phyloP scores from a whole-genome alignment of 257 asterid species.

The Solanum peruvianum region DNA sequence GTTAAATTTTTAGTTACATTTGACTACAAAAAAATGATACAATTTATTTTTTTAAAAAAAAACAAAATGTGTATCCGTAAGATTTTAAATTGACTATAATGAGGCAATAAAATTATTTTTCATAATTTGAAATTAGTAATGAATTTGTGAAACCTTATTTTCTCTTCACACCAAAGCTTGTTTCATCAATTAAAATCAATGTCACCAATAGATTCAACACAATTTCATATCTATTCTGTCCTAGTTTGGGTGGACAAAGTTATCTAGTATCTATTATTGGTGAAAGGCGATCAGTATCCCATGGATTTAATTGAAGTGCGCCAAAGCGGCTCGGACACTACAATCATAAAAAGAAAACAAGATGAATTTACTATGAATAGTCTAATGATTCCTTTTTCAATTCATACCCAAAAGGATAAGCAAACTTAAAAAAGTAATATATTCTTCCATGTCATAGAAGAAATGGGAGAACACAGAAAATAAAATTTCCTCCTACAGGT shows the following conservation, averaged over 20 bases:
- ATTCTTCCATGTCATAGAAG: not conserved
- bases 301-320: not conserved
- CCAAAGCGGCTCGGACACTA: rapidly evolving
- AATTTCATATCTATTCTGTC: too few species aligned
- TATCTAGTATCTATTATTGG: not conserved
- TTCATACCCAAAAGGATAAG: not conserved
- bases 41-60: too few species aligned
- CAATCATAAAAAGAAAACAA: not conserved
- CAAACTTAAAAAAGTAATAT: not conserved
- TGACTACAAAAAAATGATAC: not conserved
- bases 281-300: not conserved
- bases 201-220: not conserved
- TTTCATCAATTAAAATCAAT: not conserved
- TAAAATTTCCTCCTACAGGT: not conserved
- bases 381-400: not conserved
- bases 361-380: not conserved
- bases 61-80: too few species aligned
- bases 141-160: too few species aligned
- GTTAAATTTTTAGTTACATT: too few species aligned
- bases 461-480: not conserved
- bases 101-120: not conserved
- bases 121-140: not conserved
- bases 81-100: too few species aligned
- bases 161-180: not conserved
- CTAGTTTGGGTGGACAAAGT: too few species aligned